phyloP scores from a whole-genome alignment of 306 rosid species.

The Quercus berberidifolia region DNA sequence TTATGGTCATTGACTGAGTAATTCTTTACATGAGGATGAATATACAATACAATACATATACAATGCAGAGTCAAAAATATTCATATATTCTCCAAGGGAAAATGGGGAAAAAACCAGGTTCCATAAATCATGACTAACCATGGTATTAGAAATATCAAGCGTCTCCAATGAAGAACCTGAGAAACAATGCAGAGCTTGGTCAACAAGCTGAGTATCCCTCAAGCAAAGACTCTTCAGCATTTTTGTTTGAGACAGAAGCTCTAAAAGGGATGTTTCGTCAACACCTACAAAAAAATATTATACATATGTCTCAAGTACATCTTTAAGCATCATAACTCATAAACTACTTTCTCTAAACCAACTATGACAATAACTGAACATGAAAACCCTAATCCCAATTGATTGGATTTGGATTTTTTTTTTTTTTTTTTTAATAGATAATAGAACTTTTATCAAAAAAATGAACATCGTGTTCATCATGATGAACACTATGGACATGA shows the following conservation, averaged over 20 bases:
- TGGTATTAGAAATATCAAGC: slow-evolving; percentile 77
- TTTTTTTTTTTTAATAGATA: too few species aligned
- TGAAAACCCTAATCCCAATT: slow-evolving; percentile 14
- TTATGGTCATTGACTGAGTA: background rate
- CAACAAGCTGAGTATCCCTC: slow-evolving; percentile 58
- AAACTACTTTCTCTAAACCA: background rate
- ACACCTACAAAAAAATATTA: slow-evolving; percentile 35
- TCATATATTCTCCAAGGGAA: background rate
- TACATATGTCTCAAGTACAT: background rate
- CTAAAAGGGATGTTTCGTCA: slow-evolving; percentile 44
- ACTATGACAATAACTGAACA: slow-evolving; percentile 2
- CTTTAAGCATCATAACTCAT: background rate
- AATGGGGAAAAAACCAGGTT: slow-evolving; percentile 12
- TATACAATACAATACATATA: background rate
- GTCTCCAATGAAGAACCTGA: slow-evolving; percentile 68
- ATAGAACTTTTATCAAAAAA: too few species aligned
- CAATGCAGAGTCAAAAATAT: background rate
- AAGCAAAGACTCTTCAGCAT: slow-evolving; percentile 68
- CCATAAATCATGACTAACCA: slow-evolving; percentile 47
- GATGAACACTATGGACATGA: too few species aligned
- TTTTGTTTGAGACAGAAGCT: slow-evolving; percentile 58
- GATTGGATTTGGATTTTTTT: background rate
- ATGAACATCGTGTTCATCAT: too few species aligned
- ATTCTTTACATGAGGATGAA: background rate
- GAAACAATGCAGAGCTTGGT: slow-evolving; percentile 53